phyloP scores from a whole-genome alignment of 345 rosid genomes.

The Iberis pinnata region DNA sequence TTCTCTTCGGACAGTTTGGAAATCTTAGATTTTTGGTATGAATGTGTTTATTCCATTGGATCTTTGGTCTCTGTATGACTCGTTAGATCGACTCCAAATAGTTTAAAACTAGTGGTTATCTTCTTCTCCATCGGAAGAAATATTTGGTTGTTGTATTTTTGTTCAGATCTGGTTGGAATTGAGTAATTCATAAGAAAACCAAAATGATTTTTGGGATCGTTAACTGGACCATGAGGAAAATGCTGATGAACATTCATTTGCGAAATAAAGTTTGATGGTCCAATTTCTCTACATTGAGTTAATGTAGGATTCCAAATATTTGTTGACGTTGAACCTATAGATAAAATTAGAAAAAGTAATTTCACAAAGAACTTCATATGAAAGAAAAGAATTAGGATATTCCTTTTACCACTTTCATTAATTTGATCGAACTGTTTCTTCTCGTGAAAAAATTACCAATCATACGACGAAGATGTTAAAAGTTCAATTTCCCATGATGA shows the following conservation, averaged over 20 bases:
- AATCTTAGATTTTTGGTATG: slow-evolving; percentile 18
- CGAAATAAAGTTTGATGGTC: neutral
- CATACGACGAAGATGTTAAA: slow-evolving; percentile 11
- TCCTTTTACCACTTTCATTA: neutral
- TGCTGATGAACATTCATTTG: neutral
- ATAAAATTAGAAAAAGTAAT: neutral
- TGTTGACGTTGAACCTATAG: neutral
- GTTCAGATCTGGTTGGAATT: neutral
- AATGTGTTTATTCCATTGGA: neutral
- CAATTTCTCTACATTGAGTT: neutral
- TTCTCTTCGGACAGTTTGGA: slow-evolving; percentile 20
- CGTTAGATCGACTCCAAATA: slow-evolving; percentile 46
- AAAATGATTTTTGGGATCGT: neutral
- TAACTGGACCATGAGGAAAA: neutral
- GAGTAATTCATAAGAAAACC: neutral
- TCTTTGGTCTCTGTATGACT: slow-evolving; percentile 5
- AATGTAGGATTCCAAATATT: neutral
- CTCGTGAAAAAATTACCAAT: neutral
- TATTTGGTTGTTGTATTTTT: neutral
- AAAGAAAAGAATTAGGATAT: neutral
- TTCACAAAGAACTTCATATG: neutral
- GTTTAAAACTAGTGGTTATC: slow-evolving; percentile 26
- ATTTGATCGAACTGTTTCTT: neutral
- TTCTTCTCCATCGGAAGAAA: neutral
- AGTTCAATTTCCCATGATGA: slow-evolving; percentile 32